Conservation (phyloP, 2,329 filamentous ascomycete species). For the Fusarium abutilonis region DNA sequence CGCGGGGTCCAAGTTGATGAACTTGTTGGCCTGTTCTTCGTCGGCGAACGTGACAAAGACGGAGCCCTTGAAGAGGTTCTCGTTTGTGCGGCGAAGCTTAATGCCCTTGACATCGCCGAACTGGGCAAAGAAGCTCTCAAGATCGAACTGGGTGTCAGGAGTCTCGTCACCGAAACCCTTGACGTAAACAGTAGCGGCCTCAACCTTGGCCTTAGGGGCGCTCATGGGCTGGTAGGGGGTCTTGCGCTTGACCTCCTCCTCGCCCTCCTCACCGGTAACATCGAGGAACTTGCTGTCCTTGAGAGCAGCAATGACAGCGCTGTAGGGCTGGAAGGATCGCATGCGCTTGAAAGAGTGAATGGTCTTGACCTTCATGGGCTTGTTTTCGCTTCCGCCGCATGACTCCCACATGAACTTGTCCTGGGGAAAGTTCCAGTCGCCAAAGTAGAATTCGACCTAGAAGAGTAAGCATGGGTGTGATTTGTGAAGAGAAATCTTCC, state of each 20-base stretch:
- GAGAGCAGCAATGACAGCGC: slow-evolving; percentile 82
- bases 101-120: slow-evolving; percentile 83
- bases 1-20: slow-evolving; percentile 80
- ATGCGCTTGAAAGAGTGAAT: slow-evolving; percentile 94
- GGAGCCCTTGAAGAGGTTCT: slow-evolving; percentile 90
- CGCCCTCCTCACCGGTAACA: slow-evolving; percentile 76
- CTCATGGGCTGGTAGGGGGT: slow-evolving; percentile 69
- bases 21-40: slow-evolving; percentile 81
- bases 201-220: slow-evolving; percentile 70
- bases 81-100: slow-evolving; percentile 80
- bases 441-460: slow-evolving; percentile 96
- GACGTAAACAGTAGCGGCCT: slow-evolving; percentile 83
- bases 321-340: slow-evolving; percentile 91
- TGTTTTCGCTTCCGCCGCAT: slow-evolving; percentile 82
- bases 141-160: slow-evolving; percentile 88
- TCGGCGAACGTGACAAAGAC: slow-evolving; percentile 93
- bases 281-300: slow-evolving; percentile 79
- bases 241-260: slow-evolving; percentile 81
- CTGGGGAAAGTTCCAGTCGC: slow-evolving; percentile 85
- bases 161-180: slow-evolving; percentile 93
- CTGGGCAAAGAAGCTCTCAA: slow-evolving; percentile 89
- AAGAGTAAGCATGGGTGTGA: slow-evolving; percentile 12
- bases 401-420: slow-evolving; percentile 88
- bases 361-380: slow-evolving; percentile 78
- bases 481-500: not conserved